Conservation (phyloP, 75 land plant genomes). For the Pinus taeda region DNA sequence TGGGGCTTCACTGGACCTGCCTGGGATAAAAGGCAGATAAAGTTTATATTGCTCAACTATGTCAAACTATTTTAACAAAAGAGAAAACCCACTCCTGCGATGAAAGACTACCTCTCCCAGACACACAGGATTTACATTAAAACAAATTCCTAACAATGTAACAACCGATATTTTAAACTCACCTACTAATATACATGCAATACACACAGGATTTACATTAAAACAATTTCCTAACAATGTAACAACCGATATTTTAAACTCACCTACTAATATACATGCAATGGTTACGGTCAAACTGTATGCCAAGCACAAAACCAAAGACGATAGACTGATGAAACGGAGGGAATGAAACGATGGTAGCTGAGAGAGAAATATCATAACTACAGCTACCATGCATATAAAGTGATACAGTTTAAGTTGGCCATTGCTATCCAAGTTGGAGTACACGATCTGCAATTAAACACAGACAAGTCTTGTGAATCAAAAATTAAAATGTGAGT, state of each 20-base stretch:
- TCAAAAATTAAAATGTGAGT: too few relatives aligned
- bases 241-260: too few relatives aligned
- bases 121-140: too few relatives aligned
- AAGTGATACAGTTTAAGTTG: slow-evolving; percentile 69
- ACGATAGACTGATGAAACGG: slow-evolving; percentile 65
- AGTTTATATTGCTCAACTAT: too few relatives aligned
- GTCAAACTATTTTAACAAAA: too few relatives aligned
- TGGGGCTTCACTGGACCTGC: slow-evolving; percentile 63
- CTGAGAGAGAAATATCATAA: slow-evolving; percentile 76
- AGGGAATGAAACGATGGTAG: slow-evolving; percentile 91
- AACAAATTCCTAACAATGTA: too few relatives aligned
- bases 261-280: slow-evolving; percentile 80
- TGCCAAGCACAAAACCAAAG: slow-evolving; percentile 75
- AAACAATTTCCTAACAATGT: too few relatives aligned
- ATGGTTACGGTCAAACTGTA: slow-evolving; percentile 61
- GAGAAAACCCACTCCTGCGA: too few relatives aligned
- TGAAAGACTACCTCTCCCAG: too few relatives aligned
- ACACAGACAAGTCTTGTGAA: too few relatives aligned
- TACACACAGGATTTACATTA: not conserved
- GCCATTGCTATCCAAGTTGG: slow-evolving; percentile 47
- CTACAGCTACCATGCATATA: slow-evolving; percentile 57
- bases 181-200: slow-evolving; percentile 81
- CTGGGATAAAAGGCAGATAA: slow-evolving; percentile 15
- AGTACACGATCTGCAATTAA: slow-evolving; percentile 41
- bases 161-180: too few relatives aligned